Evolutionary conservation across 78 protist genomes (phyloP).

Genomic region (Dictyostelium intermedium): DNA sequence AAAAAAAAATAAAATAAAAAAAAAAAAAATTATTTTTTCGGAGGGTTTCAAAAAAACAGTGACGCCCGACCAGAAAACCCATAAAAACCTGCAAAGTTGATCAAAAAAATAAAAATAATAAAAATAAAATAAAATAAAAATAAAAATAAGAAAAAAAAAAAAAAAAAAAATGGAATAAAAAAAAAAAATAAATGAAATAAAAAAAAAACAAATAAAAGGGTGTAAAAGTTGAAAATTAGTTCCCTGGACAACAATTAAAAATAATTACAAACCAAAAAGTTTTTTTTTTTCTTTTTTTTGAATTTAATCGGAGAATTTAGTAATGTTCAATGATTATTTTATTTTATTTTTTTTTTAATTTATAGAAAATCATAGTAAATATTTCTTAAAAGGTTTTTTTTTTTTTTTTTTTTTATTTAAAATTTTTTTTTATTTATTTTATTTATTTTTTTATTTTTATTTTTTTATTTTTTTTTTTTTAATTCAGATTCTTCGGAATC

Average conservation of each 20-base stretch:
- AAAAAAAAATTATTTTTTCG: neutral
- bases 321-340: too few relatives aligned
- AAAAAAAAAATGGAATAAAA: neutral
- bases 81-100: too few relatives aligned
- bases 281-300: too few relatives aligned
- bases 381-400: too few relatives aligned
- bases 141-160: neutral
- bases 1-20: neutral
- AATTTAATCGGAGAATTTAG: too few relatives aligned
- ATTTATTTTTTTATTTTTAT: neutral
- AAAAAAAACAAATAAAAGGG: too few relatives aligned
- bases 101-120: neutral
- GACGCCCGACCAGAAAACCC: neutral
- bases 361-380: too few relatives aligned
- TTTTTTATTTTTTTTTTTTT: neutral
- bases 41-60: neutral
- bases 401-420: neutral
- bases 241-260: too few relatives aligned
- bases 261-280: too few relatives aligned
- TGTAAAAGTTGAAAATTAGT: too few relatives aligned
- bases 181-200: too few relatives aligned
- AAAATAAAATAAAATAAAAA: neutral
- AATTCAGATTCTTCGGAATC: neutral
- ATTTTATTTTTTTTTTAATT: too few relatives aligned
- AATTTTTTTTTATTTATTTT: neutral